Conservation (phyloP, 495 filamentous ascomycete species). For the Penicillium soppii region DNA sequence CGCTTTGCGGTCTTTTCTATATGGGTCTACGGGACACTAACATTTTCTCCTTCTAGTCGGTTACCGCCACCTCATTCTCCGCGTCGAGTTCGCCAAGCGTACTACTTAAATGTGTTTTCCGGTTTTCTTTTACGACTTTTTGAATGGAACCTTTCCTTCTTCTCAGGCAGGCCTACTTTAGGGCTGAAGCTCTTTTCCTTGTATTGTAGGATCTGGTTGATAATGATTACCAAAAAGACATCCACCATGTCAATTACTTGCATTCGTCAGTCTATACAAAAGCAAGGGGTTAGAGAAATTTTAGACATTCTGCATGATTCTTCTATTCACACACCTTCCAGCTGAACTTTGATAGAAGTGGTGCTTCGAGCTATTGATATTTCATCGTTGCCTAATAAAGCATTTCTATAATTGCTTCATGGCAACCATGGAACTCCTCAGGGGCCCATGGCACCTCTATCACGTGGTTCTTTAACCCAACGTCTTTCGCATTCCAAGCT, state of each 20-base stretch:
- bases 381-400: neutral
- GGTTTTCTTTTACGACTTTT: conserved; percentile 26
- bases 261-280: conserved; percentile 37
- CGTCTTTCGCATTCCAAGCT: neutral
- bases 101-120: conserved; percentile 49
- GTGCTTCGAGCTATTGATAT: neutral
- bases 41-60: conserved; percentile 52
- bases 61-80: conserved; percentile 85
- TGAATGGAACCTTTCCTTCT: conserved; percentile 30
- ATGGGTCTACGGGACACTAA: conserved; percentile 18
- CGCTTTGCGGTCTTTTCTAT: neutral
- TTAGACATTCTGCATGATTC: neutral
- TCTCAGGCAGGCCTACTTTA: conserved; percentile 36
- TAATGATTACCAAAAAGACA: conserved; percentile 42
- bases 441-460: neutral
- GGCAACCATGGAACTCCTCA: conserved; percentile 1
- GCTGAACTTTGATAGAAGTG: neutral
- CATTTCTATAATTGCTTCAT: conserved; percentile 1
- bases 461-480: neutral
- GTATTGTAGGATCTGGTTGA: conserved; percentile 46
- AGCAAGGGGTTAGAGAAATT: conserved; percentile 35
- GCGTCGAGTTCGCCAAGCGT: conserved; percentile 91
- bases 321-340: neutral
- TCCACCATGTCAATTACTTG: conserved; percentile 39
- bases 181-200: conserved; percentile 38